Base-by-base conservation (phyloP, 1,139 yeast genomes). In the Geotrichum bryndzae region DNA sequence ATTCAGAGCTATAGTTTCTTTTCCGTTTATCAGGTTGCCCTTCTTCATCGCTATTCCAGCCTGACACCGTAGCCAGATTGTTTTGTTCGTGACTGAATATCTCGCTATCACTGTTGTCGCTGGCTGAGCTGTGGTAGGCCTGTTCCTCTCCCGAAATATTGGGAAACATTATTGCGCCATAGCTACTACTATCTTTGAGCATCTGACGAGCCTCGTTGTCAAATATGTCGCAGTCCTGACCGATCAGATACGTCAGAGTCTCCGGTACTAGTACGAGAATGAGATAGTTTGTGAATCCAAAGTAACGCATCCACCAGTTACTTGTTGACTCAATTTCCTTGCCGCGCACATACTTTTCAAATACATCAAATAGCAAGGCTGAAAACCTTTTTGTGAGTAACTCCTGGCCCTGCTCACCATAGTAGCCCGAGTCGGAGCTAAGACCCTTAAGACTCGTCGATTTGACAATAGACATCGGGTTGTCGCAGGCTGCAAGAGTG, bases 261-360 rank as follows among this genome's bases (percentile, higher is more conserved):
- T 59, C 61, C 11, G 61, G 61, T 2, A 59, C 35, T 4, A 59
- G 29, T 41, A 59, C 58, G 18, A 51, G 48, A 31, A 53, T 22
- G 29, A 59, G 22, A 45, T 59, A 59, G 59, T 54, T 54, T 22
- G 51, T n/a, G 18, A 54, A 59, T n/a, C 61, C 61, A 25, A 59
- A 31, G 27, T 59, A 59, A 11, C 33, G 13, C 22, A 59, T 15
- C 61, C 61, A 59, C 61, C 61, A 59, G 10, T 22, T 52, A 2
- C 3, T 27, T 13, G 22, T 45, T 27, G 18, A 25, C 22, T n/a
- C 45, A 38, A 38, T 38, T 38, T 38, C 45, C 18, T 13, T 38
- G 4, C 45, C 45, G 10, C 45, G 45, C 45, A 38, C 45, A 38
- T 38, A 38, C 18, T 38, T n/a, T 38, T 38, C 45, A 38, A 38